Percentiles rank a stretch among this genome's conserved stretches.
phyloP scores from a whole-genome alignment of 1,284 basidiomycete species.

The Chalciporus sp. region DNA sequence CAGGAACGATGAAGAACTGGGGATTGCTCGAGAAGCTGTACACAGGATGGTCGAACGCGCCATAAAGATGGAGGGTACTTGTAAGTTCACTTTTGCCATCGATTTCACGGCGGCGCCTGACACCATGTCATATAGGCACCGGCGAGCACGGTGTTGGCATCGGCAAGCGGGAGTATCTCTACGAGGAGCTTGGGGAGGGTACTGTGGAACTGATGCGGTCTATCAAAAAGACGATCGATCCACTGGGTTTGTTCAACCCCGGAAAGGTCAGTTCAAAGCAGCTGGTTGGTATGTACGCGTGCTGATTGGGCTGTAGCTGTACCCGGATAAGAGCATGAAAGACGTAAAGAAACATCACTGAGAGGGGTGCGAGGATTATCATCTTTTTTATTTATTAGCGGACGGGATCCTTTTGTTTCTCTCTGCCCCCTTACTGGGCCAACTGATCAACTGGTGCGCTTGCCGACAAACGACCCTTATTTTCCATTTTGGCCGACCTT shows the following conservation, averaged over 20 bases:
- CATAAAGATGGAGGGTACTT: slow-evolving; percentile 76
- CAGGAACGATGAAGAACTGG: slow-evolving; percentile 60
- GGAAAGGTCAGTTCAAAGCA: slow-evolving; percentile 62
- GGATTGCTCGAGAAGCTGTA: slow-evolving; percentile 53
- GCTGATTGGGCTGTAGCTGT: slow-evolving; percentile 15
- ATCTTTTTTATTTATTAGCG: neutral
- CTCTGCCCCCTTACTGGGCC: too few relatives aligned
- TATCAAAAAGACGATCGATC: slow-evolving; percentile 79
- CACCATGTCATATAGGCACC: slow-evolving; percentile 50
- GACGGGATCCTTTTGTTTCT: too few relatives aligned
- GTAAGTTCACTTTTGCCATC: slow-evolving; percentile 38
- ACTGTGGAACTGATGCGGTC: slow-evolving; percentile 87
- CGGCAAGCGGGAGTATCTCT: slow-evolving; percentile 78
- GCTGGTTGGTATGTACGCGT: neutral
- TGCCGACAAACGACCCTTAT: too few relatives aligned
- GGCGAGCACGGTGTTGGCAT: slow-evolving; percentile 90
- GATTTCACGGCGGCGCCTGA: neutral
- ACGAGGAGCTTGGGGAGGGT: slow-evolving; percentile 77
- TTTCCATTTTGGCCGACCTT: too few relatives aligned
- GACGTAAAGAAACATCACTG: slow-evolving; percentile 9
- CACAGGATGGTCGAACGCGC: slow-evolving; percentile 74
- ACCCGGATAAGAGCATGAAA: slow-evolving; percentile 31
- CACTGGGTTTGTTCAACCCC: slow-evolving; percentile 80
- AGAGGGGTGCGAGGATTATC: too few relatives aligned
- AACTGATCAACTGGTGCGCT: too few relatives aligned